Conservation (phyloP, 1,284 basidiomycete genomes). For the Sanguinoderma infundibulare region DNA sequence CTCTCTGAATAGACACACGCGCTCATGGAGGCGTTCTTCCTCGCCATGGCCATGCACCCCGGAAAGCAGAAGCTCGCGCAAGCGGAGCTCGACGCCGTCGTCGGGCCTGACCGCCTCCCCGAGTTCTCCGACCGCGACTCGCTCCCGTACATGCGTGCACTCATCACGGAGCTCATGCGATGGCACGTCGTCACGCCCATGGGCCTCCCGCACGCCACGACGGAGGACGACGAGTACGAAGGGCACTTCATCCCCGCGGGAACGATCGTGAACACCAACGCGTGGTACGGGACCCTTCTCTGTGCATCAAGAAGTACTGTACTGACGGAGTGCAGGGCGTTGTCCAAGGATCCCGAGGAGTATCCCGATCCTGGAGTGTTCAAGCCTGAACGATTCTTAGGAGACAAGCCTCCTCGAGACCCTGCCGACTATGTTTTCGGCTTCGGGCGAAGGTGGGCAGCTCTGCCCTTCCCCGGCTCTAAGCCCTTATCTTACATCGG, state of each 20-base stretch:
- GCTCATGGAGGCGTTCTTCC: not conserved
- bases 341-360: not conserved
- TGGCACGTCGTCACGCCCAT: not conserved
- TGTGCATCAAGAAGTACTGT: slow-evolving; percentile 38
- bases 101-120: slow-evolving; percentile 6
- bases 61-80: slow-evolving; percentile 6
- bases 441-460: slow-evolving; percentile 12
- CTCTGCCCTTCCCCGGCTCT: no score
- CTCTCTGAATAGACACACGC: not conserved
- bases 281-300: slow-evolving; percentile 20
- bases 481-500: no score
- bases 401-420: not conserved
- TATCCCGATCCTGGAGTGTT: slow-evolving; percentile 21
- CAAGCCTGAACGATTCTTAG: slow-evolving; percentile 9
- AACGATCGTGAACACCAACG: slow-evolving; percentile 19
- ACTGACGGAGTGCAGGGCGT: not conserved
- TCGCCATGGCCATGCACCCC: slow-evolving; percentile 2
- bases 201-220: not conserved
- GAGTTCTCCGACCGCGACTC: slow-evolving; percentile 5
- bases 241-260: slow-evolving; percentile 22
- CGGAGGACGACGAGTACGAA: slow-evolving; percentile 1
- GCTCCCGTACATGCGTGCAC: slow-evolving; percentile 6
- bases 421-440: slow-evolving; percentile 25
- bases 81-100: slow-evolving; percentile 7
- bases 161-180: slow-evolving; percentile 5